Conservation (phyloP, 1,139 yeast species). For the Pichia sp. region DNA sequence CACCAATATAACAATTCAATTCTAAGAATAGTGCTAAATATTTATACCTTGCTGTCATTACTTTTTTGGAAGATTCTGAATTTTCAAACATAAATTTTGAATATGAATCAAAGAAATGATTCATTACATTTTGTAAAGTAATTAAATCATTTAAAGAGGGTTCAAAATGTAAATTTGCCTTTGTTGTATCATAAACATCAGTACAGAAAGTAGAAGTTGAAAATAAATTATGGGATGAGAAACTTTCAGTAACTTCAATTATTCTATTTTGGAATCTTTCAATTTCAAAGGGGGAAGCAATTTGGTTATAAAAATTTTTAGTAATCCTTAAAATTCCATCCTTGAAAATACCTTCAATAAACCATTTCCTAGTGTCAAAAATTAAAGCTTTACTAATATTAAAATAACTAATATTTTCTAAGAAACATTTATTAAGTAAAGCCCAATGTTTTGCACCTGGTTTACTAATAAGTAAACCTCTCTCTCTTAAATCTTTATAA, state of each 20-base stretch:
- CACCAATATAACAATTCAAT: slow-evolving; percentile 7
- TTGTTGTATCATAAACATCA: neutral
- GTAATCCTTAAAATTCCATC: neutral
- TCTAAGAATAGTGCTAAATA: slow-evolving; percentile 5
- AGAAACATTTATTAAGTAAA: neutral
- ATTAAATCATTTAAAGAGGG: neutral
- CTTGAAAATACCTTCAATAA: slow-evolving; percentile 4
- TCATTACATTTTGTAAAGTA: slow-evolving; percentile 5
- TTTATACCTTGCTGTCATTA: slow-evolving; percentile 2
- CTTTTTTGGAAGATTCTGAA: neutral
- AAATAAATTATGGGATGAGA: slow-evolving; percentile 1
- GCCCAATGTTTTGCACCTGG: slow-evolving; percentile 1
- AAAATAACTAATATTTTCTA: slow-evolving; percentile 1
- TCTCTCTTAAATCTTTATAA: neutral
- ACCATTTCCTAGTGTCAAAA: slow-evolving; percentile 3
- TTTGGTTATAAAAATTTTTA: slow-evolving; percentile 2
- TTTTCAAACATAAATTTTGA: slow-evolving; percentile 3
- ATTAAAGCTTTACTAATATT: slow-evolving; percentile 3
- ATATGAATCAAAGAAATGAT: neutral
- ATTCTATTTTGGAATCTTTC: slow-evolving; percentile 1
- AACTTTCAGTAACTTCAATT: neutral
- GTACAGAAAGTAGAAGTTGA: slow-evolving; percentile 1
- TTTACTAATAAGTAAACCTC: neutral
- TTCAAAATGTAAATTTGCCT: neutral
- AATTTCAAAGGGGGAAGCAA: neutral